phyloP scores from a whole-genome alignment of 2,329 filamentous ascomycete genomes.

The Fusarium albidum region DNA sequence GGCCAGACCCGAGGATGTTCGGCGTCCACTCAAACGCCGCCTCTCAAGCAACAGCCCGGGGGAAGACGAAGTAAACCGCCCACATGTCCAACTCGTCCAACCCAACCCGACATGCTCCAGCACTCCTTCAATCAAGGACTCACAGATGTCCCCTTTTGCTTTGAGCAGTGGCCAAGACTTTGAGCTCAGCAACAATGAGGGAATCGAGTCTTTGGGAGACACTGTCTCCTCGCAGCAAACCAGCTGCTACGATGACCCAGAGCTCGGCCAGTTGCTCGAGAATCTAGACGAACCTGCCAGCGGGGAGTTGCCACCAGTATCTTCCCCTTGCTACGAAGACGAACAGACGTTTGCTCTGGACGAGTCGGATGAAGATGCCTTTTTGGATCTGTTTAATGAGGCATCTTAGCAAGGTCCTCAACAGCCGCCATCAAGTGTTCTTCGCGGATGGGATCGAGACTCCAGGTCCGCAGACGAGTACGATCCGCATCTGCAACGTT shows the following conservation, averaged over 20 bases:
- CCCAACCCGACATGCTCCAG: background rate
- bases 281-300: constrained; percentile 1
- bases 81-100: constrained; percentile 18
- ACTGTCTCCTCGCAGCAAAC: constrained; percentile 5
- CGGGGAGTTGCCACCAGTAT: background rate
- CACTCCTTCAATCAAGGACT: constrained; percentile 4
- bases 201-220: constrained; percentile 7
- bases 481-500: constrained; percentile 48
- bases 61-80: constrained; percentile 21
- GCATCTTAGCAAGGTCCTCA: constrained; percentile 12
- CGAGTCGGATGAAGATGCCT: constrained; percentile 25
- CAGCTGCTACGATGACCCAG: constrained; percentile 25
- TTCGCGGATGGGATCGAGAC: constrained; percentile 42
- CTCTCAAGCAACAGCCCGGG: constrained; percentile 3
- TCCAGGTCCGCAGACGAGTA: constrained; percentile 47
- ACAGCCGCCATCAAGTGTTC: constrained; percentile 44
- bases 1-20: constrained; percentile 18
- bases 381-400: constrained; percentile 23
- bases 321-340: background rate
- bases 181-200: constrained; percentile 15
- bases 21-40: constrained; percentile 29
- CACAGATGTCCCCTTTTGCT: constrained; percentile 12
- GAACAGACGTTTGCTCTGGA: constrained; percentile 9
- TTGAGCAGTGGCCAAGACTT: constrained; percentile 7
- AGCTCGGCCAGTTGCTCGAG: constrained; percentile 27